phyloP scores from a whole-genome alignment of 2,329 filamentous ascomycete genomes.

The Dothidotthia symphoricarpi region DNA sequence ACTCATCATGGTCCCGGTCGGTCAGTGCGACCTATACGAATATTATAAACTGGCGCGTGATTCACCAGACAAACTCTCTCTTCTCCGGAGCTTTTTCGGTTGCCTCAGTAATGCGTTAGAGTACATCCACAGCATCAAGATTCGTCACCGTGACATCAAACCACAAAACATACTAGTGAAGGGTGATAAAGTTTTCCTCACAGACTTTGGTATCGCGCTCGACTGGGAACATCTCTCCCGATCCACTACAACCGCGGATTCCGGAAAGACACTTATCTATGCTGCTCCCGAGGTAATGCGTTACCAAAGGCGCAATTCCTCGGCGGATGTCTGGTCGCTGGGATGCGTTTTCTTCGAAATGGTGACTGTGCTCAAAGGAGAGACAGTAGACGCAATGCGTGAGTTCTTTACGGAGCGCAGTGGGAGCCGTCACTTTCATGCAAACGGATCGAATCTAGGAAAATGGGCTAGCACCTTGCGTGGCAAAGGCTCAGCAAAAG shows the following conservation, averaged over 20 bases:
- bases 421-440: no score
- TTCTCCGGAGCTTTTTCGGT: slow-evolving; percentile 13
- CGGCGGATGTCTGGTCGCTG: slow-evolving; percentile 24
- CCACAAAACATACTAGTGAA: slow-evolving; percentile 17
- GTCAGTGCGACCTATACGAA: slow-evolving; percentile 15
- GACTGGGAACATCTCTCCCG: slow-evolving; percentile 13
- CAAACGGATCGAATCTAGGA: no score
- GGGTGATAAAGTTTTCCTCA: slow-evolving; percentile 11
- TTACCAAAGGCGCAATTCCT: slow-evolving; percentile 9
- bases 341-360: slow-evolving; percentile 24
- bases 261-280: slow-evolving; percentile 15
- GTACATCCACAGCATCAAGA: slow-evolving; percentile 12
- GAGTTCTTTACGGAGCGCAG: no score
- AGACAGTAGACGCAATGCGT: no score
- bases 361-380: slow-evolving; percentile 12
- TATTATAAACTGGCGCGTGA: slow-evolving; percentile 13
- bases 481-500: no score
- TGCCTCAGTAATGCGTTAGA: slow-evolving; percentile 11
- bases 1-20: slow-evolving; percentile 32
- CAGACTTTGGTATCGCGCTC: slow-evolving; percentile 19
- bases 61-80: slow-evolving; percentile 6
- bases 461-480: no score
- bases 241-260: slow-evolving; percentile 13
- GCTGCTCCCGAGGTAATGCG: slow-evolving; percentile 22
- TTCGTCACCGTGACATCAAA: slow-evolving; percentile 23